Percentiles rank a stretch among this genome's conserved stretches.
These are phyloP conservation scores for Magnaporthiopsis rhizophila DNA, from an alignment of 2,329 filamentous ascomycete genomes.

Conservation along the genomic window DNA sequence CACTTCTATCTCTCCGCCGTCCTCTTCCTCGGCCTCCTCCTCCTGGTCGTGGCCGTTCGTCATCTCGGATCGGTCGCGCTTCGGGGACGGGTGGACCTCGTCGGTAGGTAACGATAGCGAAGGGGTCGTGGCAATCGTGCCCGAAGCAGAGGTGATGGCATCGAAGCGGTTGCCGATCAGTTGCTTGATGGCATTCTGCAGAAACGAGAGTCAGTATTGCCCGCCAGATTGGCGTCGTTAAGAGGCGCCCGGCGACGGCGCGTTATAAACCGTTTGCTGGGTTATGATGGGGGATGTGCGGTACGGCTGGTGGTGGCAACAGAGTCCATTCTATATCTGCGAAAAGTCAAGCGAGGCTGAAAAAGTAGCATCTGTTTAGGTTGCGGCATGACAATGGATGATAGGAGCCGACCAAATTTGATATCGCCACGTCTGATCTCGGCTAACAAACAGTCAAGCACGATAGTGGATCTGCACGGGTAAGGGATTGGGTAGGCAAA, in stretches of 20 bases:
- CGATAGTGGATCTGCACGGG: too few species aligned
- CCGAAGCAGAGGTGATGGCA: conserved; percentile 47
- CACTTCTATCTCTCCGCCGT: conserved; percentile 37
- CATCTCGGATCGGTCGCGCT: conserved; percentile 25
- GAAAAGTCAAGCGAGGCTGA: not conserved
- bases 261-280: not conserved
- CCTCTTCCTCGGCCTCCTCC: conserved; percentile 24
- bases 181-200: conserved; percentile 58
- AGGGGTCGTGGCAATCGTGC: conserved; percentile 39
- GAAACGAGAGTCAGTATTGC: not conserved
- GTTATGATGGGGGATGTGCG: too few species aligned
- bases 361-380: not conserved
- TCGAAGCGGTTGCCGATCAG: conserved; percentile 71
- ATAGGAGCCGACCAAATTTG: not conserved
- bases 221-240: not conserved
- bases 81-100: conserved; percentile 19
- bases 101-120: conserved; percentile 21
- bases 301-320: not conserved
- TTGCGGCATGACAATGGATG: not conserved
- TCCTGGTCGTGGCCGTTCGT: conserved; percentile 19
- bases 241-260: too few species aligned
- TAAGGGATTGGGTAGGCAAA: not conserved
- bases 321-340: too few species aligned
- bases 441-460: not conserved
- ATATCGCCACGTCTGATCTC: not conserved